Evolutionary conservation across 2,329 filamentous ascomycete genomes (phyloP).

Genomic region (Capronia epimyces): DNA sequence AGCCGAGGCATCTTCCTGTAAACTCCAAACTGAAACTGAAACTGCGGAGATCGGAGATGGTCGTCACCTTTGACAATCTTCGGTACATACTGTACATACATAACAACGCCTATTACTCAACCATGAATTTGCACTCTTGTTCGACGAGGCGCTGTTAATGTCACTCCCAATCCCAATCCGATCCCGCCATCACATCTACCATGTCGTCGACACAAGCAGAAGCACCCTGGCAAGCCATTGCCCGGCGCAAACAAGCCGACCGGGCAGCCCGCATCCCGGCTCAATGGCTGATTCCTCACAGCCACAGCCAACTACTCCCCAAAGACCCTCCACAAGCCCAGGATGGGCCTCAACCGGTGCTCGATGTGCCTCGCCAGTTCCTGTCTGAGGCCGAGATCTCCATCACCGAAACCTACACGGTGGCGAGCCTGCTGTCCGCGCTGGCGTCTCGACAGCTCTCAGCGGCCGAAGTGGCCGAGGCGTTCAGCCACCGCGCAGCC

Average conservation of each 20-base stretch:
- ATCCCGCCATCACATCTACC: background rate
- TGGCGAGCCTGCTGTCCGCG: constrained; percentile 35
- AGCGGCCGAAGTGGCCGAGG: constrained; percentile 45
- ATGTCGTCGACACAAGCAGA: constrained; percentile 16
- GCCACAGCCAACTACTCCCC: constrained; percentile 26
- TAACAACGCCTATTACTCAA: no score
- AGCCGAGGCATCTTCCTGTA: no score
- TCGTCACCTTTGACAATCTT: no score
- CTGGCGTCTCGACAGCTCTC: constrained; percentile 35
- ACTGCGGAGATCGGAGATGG: no score
- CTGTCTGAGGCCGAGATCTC: constrained; percentile 49
- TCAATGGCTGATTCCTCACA: constrained; percentile 38
- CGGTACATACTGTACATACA: no score
- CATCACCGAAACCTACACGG: constrained; percentile 53
- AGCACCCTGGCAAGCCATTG: constrained; percentile 31
- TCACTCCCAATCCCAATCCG: no score
- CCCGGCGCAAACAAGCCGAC: constrained; percentile 37
- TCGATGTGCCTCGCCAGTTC: constrained; percentile 49
- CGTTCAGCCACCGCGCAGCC: constrained; percentile 48
- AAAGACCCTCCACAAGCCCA: constrained; percentile 21
- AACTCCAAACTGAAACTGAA: no score
- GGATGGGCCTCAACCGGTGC: constrained; percentile 34
- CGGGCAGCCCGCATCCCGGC: constrained; percentile 37
- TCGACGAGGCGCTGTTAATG: no score
- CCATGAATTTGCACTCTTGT: no score